Conservation (phyloP, 2,329 filamentous ascomycete genomes). For the Claviceps arundinis region DNA sequence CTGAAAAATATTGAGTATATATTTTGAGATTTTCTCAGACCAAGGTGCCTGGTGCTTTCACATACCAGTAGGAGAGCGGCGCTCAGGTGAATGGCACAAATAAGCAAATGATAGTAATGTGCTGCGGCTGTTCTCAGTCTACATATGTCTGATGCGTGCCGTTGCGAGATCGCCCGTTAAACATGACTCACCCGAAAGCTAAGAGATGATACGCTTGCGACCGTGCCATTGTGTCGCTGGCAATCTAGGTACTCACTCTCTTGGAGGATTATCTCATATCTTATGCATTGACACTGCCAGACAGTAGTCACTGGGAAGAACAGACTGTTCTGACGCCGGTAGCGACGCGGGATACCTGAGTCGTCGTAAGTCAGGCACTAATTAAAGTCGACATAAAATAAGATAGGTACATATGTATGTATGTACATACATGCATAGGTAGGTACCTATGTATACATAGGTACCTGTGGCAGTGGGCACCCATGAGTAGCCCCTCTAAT, state of each 20-base stretch:
- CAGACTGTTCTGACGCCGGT: too few species aligned
- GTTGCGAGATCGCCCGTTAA: background rate
- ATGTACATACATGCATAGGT: too few species aligned
- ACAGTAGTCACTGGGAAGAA: background rate
- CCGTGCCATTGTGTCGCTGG: conserved; percentile 6
- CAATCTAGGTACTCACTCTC: background rate
- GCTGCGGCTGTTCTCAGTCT: conserved; percentile 16
- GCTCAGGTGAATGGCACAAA: conserved; percentile 31
- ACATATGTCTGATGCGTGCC: background rate
- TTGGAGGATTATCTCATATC: background rate
- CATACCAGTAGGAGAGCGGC: conserved; percentile 35
- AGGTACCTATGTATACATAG: too few species aligned
- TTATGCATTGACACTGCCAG: background rate
- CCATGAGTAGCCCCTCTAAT: too few species aligned
- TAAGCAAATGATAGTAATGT: conserved; percentile 35
- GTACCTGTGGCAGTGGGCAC: too few species aligned
- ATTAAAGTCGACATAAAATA: too few species aligned
- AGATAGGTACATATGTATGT: too few species aligned
- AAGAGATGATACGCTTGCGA: conserved; percentile 5
- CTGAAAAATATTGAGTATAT: conserved; percentile 18
- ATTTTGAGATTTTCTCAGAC: background rate
- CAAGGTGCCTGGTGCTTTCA: background rate
- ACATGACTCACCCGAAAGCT: conserved; percentile 6
- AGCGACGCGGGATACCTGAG: too few species aligned
- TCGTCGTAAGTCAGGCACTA: too few species aligned